Base-by-base conservation (phyloP, 495 filamentous ascomycete species). In the Cercophora newfieldiana region DNA sequence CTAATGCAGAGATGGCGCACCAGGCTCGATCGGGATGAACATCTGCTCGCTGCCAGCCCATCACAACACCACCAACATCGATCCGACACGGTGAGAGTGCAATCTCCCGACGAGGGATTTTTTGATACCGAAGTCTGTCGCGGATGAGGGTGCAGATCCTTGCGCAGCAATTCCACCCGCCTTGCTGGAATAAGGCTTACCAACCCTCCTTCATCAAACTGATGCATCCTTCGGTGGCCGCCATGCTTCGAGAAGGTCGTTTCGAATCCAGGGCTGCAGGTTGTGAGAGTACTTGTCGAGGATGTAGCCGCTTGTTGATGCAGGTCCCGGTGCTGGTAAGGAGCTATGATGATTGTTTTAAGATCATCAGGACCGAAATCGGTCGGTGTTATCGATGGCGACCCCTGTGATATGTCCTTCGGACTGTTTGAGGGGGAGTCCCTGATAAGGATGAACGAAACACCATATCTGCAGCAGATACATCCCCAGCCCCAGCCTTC, bases 51-150 rank as follows among this genome's bases (percentile, higher is more conserved):
- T 26, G 21, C 29, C 29, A 31, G 26, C 14, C 29, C 14, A 47
- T 31, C 22, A 37, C 33, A 37, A 37, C 57, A 60, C 28, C 58
- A 59, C 29, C 66, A 60, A 51, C 54, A 57, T 57, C 54, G 54
- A 57, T 30, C 54, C 57, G 48, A 68, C 31, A 55, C 14, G 14
- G 24, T 47, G 12, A 25, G 33, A 25, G 7, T 49, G 49, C 48
- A 68, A 56, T 66, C 30, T 61, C 65, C 55, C 49, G 31, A 33
- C 63, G 66, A 64, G 66, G 66, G 24, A 68, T 68, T 68, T 68
- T 64, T 33, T 7, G 7, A 3, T 37, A 16, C 16, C 30, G 19
- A n/a, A n/a, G 18, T 33, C 29, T 25, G 25, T 28, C 14, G 59
- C 4, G 18, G 12, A 16, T 57, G 24, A 57, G 6, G 18, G 25